Conservation (phyloP, 768 basidiomycete genomes). For the Amanita pallidorosea region DNA sequence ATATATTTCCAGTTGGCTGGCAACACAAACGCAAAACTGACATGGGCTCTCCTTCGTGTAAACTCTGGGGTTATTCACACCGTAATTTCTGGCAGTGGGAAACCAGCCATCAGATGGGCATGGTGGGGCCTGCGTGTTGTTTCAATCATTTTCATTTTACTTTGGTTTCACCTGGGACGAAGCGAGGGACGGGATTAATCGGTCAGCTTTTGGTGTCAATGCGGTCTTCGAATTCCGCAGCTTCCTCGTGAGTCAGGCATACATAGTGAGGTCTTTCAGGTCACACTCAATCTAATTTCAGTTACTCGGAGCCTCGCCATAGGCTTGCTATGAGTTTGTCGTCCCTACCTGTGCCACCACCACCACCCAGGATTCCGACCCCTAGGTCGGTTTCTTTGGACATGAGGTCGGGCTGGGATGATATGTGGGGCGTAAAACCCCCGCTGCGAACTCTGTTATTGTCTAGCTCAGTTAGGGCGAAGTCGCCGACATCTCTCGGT, state of each 20-base stretch:
- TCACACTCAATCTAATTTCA: neutral
- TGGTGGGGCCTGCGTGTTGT: conserved; percentile 33
- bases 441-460: neutral
- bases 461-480: neutral
- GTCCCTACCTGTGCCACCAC: neutral
- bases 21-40: conserved; percentile 21
- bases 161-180: conserved; percentile 27
- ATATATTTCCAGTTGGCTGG: conserved; percentile 26
- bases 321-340: neutral
- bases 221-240: neutral
- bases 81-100: conserved; percentile 13
- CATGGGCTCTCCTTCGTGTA: conserved; percentile 37
- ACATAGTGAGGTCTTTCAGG: neutral
- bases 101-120: conserved; percentile 15
- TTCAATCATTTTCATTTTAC: conserved; percentile 26
- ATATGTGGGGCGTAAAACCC: conserved; percentile 22
- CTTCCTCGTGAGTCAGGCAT: neutral
- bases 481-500: conserved; percentile 1
- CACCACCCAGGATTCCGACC: neutral
- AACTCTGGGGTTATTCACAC: conserved; percentile 26
- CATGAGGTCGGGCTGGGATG: conserved; percentile 42
- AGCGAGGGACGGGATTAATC: conserved; percentile 23
- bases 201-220: conserved; percentile 10
- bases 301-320: neutral
- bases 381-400: conserved; percentile 13